Percentiles rank a stretch among this genome's conserved stretches.
Evolutionary conservation across 495 filamentous ascomycete species (phyloP).

Genomic region (Penicillium parvum): DNA sequence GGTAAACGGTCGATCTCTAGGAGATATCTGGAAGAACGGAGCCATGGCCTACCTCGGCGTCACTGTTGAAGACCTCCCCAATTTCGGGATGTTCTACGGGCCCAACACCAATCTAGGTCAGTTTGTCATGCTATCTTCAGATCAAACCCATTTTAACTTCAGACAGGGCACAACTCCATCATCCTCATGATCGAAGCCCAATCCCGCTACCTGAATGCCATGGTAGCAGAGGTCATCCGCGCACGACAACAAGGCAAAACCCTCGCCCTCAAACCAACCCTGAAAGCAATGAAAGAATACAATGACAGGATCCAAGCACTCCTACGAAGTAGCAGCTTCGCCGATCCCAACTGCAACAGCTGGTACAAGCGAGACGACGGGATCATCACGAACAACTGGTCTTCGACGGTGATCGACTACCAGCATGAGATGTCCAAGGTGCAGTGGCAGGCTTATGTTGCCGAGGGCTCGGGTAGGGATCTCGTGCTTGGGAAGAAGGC

Average conservation of each 20-base stretch:
- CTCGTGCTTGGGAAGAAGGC: conserved; percentile 27
- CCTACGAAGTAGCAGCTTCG: conserved; percentile 43
- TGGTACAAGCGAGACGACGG: conserved; percentile 56
- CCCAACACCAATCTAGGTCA: conserved; percentile 54
- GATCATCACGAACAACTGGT: conserved; percentile 55
- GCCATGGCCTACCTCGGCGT: conserved; percentile 46
- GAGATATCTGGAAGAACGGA: conserved; percentile 47
- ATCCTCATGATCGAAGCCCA: conserved; percentile 60
- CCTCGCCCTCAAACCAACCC: conserved; percentile 37
- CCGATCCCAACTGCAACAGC: conserved; percentile 49
- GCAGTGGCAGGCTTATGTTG: conserved; percentile 46
- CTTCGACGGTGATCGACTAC: conserved; percentile 46
- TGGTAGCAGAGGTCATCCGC: conserved; percentile 37
- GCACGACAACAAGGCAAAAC: conserved; percentile 32
- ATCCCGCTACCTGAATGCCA: conserved; percentile 45
- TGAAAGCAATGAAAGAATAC: conserved; percentile 32
- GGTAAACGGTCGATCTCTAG: conserved; percentile 33
- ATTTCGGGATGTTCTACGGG: conserved; percentile 56
- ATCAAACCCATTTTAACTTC: not conserved
- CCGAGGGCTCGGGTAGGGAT: conserved; percentile 33
- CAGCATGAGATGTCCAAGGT: conserved; percentile 41
- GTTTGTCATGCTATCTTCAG: not conserved
- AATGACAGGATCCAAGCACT: conserved; percentile 44
- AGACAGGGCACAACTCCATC: conserved; percentile 47
- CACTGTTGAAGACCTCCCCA: conserved; percentile 46